Evolutionary conservation across 345 rosid species (phyloP).

Genomic region (Acer campestre): DNA sequence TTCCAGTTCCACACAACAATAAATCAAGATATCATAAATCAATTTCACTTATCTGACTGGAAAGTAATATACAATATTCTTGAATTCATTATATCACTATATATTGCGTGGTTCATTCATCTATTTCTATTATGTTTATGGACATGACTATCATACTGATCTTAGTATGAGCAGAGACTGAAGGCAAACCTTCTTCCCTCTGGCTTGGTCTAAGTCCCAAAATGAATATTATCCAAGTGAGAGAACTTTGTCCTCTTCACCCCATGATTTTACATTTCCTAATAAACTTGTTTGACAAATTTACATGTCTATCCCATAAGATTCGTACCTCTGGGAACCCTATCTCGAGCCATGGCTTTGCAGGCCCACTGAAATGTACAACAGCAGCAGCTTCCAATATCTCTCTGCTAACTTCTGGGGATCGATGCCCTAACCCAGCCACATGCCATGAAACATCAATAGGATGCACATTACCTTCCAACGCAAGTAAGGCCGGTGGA

Average conservation of each 20-base stretch:
- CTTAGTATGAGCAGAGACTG: slow-evolving; percentile 64
- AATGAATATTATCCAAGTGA: slow-evolving; percentile 22
- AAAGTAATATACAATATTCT: slow-evolving; percentile 21
- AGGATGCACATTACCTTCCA: slow-evolving; percentile 66
- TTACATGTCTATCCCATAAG: slow-evolving; percentile 72
- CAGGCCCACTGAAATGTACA: slow-evolving; percentile 92
- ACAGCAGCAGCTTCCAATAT: slow-evolving; percentile 64
- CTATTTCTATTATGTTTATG: slow-evolving; percentile 48
- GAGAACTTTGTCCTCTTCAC: slow-evolving; percentile 44
- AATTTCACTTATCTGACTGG: slow-evolving; percentile 10
- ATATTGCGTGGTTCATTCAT: slow-evolving; percentile 28
- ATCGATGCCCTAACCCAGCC: slow-evolving; percentile 72
- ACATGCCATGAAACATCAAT: slow-evolving; percentile 87
- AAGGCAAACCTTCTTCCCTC: slow-evolving; percentile 95
- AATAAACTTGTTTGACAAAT: slow-evolving; percentile 66
- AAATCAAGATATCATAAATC: slow-evolving; percentile 7
- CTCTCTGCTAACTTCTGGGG: slow-evolving; percentile 34
- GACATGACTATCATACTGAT: slow-evolving; percentile 26
- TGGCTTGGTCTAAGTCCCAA: slow-evolving; percentile 14
- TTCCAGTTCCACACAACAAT: background rate
- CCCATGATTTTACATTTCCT: slow-evolving; percentile 69
- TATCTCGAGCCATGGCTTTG: slow-evolving; percentile 94
- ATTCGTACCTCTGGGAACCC: slow-evolving; percentile 63
- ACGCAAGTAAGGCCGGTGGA: slow-evolving; percentile 77
- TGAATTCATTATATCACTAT: background rate